Conservation (phyloP, 2,329 filamentous ascomycete genomes). For the Paecilomyces formosus region DNA sequence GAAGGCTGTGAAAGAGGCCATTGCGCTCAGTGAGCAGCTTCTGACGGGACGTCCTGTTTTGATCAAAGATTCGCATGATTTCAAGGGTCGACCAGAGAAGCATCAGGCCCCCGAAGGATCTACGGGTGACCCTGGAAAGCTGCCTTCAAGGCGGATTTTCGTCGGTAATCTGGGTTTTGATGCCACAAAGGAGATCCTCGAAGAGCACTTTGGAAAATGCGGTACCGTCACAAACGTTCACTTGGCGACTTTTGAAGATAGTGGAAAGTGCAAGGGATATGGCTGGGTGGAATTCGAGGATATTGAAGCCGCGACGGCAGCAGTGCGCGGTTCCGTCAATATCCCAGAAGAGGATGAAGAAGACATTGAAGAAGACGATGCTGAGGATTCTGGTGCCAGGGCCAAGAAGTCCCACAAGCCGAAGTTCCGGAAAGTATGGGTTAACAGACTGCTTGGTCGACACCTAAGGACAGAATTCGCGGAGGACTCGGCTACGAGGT, state of each 20-base stretch:
- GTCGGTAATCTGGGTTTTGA: constrained; percentile 84
- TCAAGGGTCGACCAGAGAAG: constrained; percentile 79
- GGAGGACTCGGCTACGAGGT: constrained; percentile 79
- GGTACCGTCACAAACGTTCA: constrained; percentile 77
- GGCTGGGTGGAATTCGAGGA: constrained; percentile 91
- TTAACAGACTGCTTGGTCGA: constrained; percentile 75
- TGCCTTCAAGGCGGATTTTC: constrained; percentile 74
- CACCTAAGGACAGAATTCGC: constrained; percentile 84
- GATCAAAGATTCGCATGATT: constrained; percentile 88
- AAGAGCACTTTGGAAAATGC: constrained; percentile 75
- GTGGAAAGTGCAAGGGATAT: constrained; percentile 95
- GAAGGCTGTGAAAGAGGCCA: constrained; percentile 64
- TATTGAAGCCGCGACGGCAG: constrained; percentile 63
- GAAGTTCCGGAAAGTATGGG: constrained; percentile 56
- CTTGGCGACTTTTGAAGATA: constrained; percentile 91
- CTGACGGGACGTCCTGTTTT: constrained; percentile 70
- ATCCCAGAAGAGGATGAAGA: constrained; percentile 44
- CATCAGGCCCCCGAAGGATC: constrained; percentile 32
- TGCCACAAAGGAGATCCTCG: constrained; percentile 70
- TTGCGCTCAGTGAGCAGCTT: constrained; percentile 78
- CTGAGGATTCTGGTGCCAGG: constrained; percentile 32
- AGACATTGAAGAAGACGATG: constrained; percentile 39
- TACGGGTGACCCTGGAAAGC: constrained; percentile 42
- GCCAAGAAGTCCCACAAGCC: constrained; percentile 19
- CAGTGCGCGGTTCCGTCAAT: constrained; percentile 74